Evolutionary conservation across 129 eudicot genomes (phyloP), one percentile per base, ranked within the genome.

Genomic region (Erigeron canadensis): DNA sequence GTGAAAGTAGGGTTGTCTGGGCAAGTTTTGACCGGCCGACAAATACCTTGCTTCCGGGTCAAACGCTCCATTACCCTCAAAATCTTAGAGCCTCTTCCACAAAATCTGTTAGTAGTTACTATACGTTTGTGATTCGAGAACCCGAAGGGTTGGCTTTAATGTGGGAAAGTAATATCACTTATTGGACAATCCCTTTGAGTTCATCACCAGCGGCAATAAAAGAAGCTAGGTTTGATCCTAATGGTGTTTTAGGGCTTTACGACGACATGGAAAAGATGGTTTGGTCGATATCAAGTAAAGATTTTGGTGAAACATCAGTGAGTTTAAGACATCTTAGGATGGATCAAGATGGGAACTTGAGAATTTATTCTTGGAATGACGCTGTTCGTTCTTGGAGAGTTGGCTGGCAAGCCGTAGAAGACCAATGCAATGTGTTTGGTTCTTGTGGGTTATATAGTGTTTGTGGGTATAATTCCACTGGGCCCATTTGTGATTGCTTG

Each of bases 331-430:
- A 85, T 74, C 74, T 87, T 16, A 87, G 95, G 69, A 84, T 89
- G 7, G 88, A 89, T 65, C 80, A 80, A 72, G 94, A 89, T 79
- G 96, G 96, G 34, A 89, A 89, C 63, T 71, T 89, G 65, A 82
- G 96, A 57, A 90, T 90, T 10, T 90, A 90, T 77, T 87, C 87
- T 5, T 90, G 96, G 96, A 87, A 83, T 67, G 22, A 19, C 15
- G 60, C 1, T 12, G 72, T 70, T 71, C 75, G 17, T 60, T 13
- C 57, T 10, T 90, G 95, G 96, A 74, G 76, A 78, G 74, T 75
- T 6, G 95, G 93, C 8, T 90, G 96, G 96, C 96, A 90, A 81
- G 96, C 96, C 0, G 91, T 90, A 16, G 81, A 87, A 45, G 87
- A 90, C 57, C 91, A 90, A 42, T 90, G 96, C 63, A 50, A 75